Percentiles rank a stretch among this genome's conserved stretches.
phyloP scores from a whole-genome alignment of 352 stramenopile species.

The Globisporangium viniferum region DNA sequence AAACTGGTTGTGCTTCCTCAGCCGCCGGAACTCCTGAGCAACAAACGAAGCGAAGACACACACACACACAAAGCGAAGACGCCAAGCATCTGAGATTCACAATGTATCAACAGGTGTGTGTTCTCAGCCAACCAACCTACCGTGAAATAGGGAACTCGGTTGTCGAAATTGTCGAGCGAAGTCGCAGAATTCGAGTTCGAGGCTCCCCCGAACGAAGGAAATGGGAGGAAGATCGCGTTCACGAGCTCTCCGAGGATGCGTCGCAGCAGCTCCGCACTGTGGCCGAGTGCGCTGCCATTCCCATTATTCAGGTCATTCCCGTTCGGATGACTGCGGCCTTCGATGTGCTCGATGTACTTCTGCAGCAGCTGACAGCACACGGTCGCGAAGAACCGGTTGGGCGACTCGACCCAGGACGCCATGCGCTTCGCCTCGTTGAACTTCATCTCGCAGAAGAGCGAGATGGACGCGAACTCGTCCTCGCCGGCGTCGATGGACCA shows the following conservation, averaged over 20 bases:
- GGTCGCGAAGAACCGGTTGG: slow-evolving; percentile 73
- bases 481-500: slow-evolving; percentile 64
- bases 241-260: slow-evolving; percentile 51
- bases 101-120: not conserved
- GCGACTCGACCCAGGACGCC: slow-evolving; percentile 62
- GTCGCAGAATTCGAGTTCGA: slow-evolving; percentile 1
- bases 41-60: not conserved
- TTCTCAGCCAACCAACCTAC: slow-evolving; percentile 17
- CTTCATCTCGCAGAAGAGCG: slow-evolving; percentile 79
- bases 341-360: slow-evolving; percentile 51
- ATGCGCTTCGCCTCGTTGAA: slow-evolving; percentile 74
- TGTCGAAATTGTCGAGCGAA: slow-evolving; percentile 24
- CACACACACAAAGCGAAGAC: too few species aligned
- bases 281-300: slow-evolving; percentile 15
- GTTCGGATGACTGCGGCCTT: not conserved
- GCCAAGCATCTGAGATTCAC: too few species aligned
- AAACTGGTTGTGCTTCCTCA: slow-evolving; percentile 43
- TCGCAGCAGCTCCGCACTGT: slow-evolving; percentile 47
- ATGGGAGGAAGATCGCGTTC: slow-evolving; percentile 50
- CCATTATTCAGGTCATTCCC: slow-evolving; percentile 8
- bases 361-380: slow-evolving; percentile 67
- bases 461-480: slow-evolving; percentile 53
- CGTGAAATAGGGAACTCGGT: slow-evolving; percentile 58
- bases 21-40: slow-evolving; percentile 56
- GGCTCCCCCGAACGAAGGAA: slow-evolving; percentile 15